phyloP scores from a whole-genome alignment of 108 stramenopile genomes.

The Nitzschia putrida region DNA sequence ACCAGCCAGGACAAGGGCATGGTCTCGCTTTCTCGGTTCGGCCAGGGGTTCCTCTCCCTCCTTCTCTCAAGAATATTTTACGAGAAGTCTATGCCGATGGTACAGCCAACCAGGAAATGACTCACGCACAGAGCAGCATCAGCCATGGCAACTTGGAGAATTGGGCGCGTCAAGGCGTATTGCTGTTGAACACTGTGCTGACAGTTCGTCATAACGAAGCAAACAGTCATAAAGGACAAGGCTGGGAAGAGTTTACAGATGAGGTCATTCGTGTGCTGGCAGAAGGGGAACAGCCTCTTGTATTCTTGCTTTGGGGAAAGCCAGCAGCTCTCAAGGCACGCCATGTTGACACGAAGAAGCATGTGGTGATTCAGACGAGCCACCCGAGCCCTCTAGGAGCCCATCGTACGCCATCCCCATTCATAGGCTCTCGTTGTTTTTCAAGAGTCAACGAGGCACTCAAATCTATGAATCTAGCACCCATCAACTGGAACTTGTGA shows the following conservation, averaged over 20 bases:
- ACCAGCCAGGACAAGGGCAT: constrained; percentile 88
- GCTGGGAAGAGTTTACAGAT: constrained; percentile 97
- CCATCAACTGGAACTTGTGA: constrained; percentile 57
- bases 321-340: constrained; percentile 65
- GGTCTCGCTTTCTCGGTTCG: constrained; percentile 91
- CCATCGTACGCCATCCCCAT: constrained; percentile 84
- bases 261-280: constrained; percentile 66
- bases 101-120: constrained; percentile 49
- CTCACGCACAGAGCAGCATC: constrained; percentile 26
- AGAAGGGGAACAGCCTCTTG: constrained; percentile 48
- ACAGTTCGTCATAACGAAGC: constrained; percentile 91
- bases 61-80: constrained; percentile 93
- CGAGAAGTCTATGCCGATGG: constrained; percentile 58
- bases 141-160: constrained; percentile 69
- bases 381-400: constrained; percentile 94
- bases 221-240: constrained; percentile 87
- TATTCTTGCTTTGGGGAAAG: constrained; percentile 98
- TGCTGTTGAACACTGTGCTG: constrained; percentile 94
- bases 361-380: constrained; percentile 36
- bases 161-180: constrained; percentile 96
- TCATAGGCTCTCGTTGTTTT: constrained; percentile 91
- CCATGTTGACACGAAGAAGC: constrained; percentile 4
- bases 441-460: constrained; percentile 86
- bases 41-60: constrained; percentile 77
- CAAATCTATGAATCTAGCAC: constrained; percentile 38